phyloP scores from a whole-genome alignment of 192 early-diverging fungal species.

The Cetraspora pellucida region DNA sequence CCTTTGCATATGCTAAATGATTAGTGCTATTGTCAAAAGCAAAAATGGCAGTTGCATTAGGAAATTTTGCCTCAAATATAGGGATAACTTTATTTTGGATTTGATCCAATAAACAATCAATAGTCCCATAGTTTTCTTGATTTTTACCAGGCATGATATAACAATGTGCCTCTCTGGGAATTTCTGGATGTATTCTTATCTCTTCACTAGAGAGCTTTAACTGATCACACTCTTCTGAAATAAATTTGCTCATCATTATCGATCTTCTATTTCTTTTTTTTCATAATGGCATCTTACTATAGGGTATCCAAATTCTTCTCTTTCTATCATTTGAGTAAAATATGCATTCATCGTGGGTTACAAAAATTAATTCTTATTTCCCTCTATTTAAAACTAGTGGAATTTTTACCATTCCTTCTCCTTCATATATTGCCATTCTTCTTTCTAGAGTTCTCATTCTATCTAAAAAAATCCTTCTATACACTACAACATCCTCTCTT shows the following conservation, averaged over 20 bases:
- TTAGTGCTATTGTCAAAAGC: slow-evolving; percentile 31
- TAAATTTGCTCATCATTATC: slow-evolving; percentile 15
- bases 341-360: background rate
- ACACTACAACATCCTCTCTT: background rate
- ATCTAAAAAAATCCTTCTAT: background rate
- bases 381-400: background rate
- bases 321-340: slow-evolving; percentile 16
- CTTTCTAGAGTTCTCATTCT: background rate
- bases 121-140: slow-evolving; percentile 22
- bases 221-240: background rate
- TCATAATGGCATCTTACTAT: background rate
- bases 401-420: slow-evolving; percentile 4
- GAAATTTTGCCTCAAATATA: slow-evolving; percentile 8
- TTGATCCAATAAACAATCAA: slow-evolving; percentile 11
- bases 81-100: slow-evolving; percentile 16
- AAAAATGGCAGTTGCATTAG: slow-evolving; percentile 24
- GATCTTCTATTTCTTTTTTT: slow-evolving; percentile 16
- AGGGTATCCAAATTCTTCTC: background rate
- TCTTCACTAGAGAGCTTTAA: background rate
- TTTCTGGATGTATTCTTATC: background rate
- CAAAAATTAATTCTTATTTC: slow-evolving; percentile 9
- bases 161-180: background rate
- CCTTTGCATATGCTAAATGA: slow-evolving; percentile 9
- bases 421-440: slow-evolving; percentile 16
- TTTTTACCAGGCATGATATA: slow-evolving; percentile 12